These are phyloP conservation scores for Sporisorium reilianum DNA, from an alignment of 1,284 basidiomycete genomes.

Conservation along the genomic window DNA sequence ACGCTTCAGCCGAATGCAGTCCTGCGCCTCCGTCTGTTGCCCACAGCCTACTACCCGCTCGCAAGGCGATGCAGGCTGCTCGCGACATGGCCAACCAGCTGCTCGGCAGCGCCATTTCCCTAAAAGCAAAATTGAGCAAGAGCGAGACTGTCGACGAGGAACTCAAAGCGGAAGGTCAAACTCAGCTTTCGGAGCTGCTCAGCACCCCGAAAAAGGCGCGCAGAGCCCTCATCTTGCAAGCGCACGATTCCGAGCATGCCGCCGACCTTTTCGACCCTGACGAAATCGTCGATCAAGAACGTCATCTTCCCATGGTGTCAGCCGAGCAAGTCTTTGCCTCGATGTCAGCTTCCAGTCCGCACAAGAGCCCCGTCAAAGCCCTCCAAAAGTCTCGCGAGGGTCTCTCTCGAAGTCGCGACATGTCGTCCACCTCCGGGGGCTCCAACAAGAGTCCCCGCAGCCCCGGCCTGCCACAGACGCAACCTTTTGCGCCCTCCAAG, in stretches of 20 bases:
- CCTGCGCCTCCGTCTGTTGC: neutral
- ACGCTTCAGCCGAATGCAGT: neutral
- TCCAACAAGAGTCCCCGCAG: neutral
- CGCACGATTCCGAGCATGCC: neutral
- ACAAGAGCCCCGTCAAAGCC: slow-evolving; percentile 35
- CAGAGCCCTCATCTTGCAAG: neutral
- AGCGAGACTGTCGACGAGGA: neutral
- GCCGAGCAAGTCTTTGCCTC: slow-evolving; percentile 37
- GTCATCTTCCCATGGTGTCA: slow-evolving; percentile 18
- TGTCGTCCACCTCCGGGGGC: neutral
- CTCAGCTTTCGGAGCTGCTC: neutral
- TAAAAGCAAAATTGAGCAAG: neutral
- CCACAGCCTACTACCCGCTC: slow-evolving; percentile 20
- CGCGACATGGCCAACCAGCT: slow-evolving; percentile 23
- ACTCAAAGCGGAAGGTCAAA: neutral
- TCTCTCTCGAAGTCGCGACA: slow-evolving; percentile 11
- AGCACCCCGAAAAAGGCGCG: slow-evolving; percentile 17
- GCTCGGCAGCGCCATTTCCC: slow-evolving; percentile 6
- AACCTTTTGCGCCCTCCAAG: slow-evolving; percentile 38
- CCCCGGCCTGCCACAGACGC: slow-evolving; percentile 21
- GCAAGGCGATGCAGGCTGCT: slow-evolving; percentile 18
- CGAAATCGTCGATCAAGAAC: neutral
- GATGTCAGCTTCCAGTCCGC: slow-evolving; percentile 16
- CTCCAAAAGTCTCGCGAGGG: slow-evolving; percentile 31
- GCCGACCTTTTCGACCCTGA: neutral